Evolutionary conservation across 1,284 basidiomycete genomes (phyloP).

Genomic region (Mycocalia duriaeana): DNA sequence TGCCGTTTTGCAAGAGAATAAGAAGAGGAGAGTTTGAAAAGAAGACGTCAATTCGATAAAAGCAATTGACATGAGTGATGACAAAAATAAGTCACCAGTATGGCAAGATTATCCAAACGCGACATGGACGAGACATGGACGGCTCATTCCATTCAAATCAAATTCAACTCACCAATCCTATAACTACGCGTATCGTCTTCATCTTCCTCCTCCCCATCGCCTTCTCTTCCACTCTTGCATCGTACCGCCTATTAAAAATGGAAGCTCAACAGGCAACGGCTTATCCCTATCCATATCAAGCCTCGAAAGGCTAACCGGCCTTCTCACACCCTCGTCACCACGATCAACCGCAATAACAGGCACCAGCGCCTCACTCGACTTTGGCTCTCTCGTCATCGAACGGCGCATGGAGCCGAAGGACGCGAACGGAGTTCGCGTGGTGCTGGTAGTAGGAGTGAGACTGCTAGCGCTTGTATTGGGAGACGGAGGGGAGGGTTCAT

Average conservation of each 20-base stretch:
- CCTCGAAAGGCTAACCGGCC: slow-evolving; percentile 29
- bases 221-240: background rate
- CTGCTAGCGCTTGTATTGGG: slow-evolving; percentile 11
- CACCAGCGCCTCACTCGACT: slow-evolving; percentile 22
- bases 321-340: slow-evolving; percentile 23
- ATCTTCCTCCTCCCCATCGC: background rate
- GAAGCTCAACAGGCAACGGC: slow-evolving; percentile 16
- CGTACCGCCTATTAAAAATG: background rate
- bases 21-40: too few species aligned
- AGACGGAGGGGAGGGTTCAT: too few species aligned
- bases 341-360: slow-evolving; percentile 33
- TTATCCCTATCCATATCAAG: too few species aligned
- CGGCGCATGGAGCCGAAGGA: slow-evolving; percentile 48
- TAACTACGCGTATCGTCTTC: background rate
- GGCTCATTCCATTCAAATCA: too few species aligned
- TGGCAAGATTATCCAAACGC: too few species aligned
- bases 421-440: slow-evolving; percentile 32
- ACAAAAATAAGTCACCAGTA: background rate
- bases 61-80: background rate
- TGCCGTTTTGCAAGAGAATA: too few species aligned
- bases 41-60: too few species aligned
- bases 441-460: slow-evolving; percentile 8
- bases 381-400: slow-evolving; percentile 39
- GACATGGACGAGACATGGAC: too few species aligned
- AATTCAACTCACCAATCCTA: too few species aligned